Evolutionary conservation across 257 asterid species (phyloP).

Genomic region (Craterostigma plantagineum): DNA sequence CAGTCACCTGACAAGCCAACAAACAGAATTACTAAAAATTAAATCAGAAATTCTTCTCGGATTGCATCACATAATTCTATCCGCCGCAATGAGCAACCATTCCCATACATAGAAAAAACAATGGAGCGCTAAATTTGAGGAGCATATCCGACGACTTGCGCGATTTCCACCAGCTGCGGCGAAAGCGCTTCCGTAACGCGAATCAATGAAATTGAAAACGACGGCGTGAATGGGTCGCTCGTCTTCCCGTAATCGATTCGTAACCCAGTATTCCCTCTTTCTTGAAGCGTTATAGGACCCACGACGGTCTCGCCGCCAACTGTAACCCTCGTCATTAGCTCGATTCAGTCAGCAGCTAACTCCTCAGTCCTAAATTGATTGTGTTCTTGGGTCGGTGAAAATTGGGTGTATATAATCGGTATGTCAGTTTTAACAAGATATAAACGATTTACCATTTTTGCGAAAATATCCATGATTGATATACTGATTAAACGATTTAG

Average conservation of each 20-base stretch:
- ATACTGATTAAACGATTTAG: no score
- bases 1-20: conserved; percentile 53
- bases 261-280: conserved; percentile 70
- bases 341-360: background rate
- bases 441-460: conserved; percentile 26
- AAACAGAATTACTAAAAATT: background rate
- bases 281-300: conserved; percentile 52
- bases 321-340: conserved; percentile 41
- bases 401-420: no score
- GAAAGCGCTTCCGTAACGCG: conserved; percentile 68
- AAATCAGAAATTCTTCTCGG: background rate
- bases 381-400: no score
- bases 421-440: no score
- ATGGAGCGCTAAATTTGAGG: background rate
- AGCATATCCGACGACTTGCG: conserved; percentile 12
- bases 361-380: no score
- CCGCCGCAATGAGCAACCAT: background rate
- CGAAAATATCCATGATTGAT: no score
- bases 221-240: conserved; percentile 94
- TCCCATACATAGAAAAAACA: background rate
- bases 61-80: background rate
- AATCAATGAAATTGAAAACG: conserved; percentile 82
- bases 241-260: conserved; percentile 87
- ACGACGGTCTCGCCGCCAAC: conserved; percentile 74
- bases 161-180: conserved; percentile 98